A percentile compares a stretch with the other conserved stretches of the same genome.
phyloP scores from a whole-genome alignment of 352 stramenopile species.

The Pythium folliculosum region DNA sequence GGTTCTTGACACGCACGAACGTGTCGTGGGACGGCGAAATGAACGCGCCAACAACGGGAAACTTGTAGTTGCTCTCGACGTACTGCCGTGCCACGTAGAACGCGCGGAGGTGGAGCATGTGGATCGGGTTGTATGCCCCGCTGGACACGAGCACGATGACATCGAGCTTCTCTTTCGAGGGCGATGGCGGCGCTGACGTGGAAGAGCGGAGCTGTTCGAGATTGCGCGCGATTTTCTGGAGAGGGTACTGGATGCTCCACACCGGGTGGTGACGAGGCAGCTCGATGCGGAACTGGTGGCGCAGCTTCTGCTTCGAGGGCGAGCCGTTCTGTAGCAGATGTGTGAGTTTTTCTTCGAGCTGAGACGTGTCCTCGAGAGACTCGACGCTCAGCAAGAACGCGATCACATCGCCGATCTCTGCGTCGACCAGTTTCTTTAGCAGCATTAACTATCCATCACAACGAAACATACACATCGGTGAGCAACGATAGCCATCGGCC shows the following conservation, averaged over 20 bases:
- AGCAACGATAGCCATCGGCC: not conserved
- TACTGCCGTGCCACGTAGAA: constrained; percentile 80
- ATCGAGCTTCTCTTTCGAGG: constrained; percentile 34
- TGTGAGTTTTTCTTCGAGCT: constrained; percentile 41
- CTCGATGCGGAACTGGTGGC: constrained; percentile 28
- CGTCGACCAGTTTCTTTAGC: constrained; percentile 74
- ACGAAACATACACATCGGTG: not conserved
- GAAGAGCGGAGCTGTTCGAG: constrained; percentile 45
- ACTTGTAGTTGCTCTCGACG: constrained; percentile 79
- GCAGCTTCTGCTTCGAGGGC: constrained; percentile 51
- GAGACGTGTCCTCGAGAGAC: constrained; percentile 28
- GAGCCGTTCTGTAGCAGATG: constrained; percentile 53
- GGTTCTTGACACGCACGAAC: constrained; percentile 72
- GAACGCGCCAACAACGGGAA: constrained; percentile 74
- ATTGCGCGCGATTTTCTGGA: constrained; percentile 71
- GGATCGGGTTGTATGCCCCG: constrained; percentile 76
- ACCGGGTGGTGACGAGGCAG: constrained; percentile 43
- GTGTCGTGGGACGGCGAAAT: constrained; percentile 80
- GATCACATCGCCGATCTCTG: constrained; percentile 74
- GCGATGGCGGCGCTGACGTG: constrained; percentile 1
- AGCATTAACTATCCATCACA: constrained; percentile 44
- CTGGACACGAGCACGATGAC: constrained; percentile 78
- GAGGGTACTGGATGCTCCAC: constrained; percentile 68
- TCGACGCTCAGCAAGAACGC: constrained; percentile 56
- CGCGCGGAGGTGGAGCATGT: constrained; percentile 76